Evolutionary conservation across 1,139 yeast species (phyloP).

Genomic region (Debaryomyces subglobosus): DNA sequence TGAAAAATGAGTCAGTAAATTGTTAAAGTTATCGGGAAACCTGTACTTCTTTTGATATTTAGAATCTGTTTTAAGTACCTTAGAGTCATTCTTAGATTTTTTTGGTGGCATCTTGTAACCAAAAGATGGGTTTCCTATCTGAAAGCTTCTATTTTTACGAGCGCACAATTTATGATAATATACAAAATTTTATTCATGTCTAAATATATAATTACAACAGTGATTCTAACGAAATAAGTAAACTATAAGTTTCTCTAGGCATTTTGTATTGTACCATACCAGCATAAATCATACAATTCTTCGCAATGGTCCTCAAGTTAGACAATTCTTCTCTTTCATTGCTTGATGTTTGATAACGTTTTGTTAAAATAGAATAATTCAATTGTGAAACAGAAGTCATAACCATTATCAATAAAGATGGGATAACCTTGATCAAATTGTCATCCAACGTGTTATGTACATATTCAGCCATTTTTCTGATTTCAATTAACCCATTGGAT

Average conservation of each 20-base stretch:
- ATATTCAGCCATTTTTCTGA: constrained; percentile 46
- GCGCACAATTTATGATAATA: background rate
- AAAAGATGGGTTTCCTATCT: background rate
- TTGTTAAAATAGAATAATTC: constrained; percentile 50
- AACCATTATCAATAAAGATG: constrained; percentile 75
- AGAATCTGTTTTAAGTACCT: background rate
- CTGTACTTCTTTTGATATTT: constrained; percentile 14
- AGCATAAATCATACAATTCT: constrained; percentile 90
- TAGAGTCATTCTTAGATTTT: constrained; percentile 2
- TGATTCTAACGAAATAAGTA: constrained; percentile 72
- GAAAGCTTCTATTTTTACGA: background rate
- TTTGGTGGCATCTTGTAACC: constrained; percentile 8
- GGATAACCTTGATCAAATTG: constrained; percentile 75
- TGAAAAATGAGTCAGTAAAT: constrained; percentile 21
- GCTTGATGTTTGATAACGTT: constrained; percentile 51
- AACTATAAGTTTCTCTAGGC: constrained; percentile 88
- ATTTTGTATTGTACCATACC: constrained; percentile 94
- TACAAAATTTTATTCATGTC: constrained; percentile 3
- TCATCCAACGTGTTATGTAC: constrained; percentile 60
- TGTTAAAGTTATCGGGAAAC: constrained; percentile 35
- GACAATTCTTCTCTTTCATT: constrained; percentile 59
- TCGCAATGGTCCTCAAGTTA: constrained; percentile 64
- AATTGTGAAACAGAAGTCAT: constrained; percentile 78
- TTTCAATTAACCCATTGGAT: constrained; percentile 37
- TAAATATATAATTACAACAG: constrained; percentile 23